These are phyloP conservation scores for Turnera subulata DNA, from an alignment of 345 rosid species.

Conservation along the genomic window DNA sequence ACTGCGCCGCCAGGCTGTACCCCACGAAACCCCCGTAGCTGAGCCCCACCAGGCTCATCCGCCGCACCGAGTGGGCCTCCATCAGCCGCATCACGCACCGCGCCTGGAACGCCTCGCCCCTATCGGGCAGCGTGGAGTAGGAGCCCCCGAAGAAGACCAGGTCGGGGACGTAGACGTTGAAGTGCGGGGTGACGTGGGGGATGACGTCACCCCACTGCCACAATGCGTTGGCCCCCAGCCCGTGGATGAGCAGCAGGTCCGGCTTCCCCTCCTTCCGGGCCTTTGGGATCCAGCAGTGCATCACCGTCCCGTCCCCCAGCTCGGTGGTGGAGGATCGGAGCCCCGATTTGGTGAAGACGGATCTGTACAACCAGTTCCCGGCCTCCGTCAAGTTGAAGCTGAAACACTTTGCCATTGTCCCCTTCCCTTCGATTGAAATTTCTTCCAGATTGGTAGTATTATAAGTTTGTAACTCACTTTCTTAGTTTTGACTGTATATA, in stretches of 20 bases:
- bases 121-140: constrained; percentile 61
- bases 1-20: constrained; percentile 68
- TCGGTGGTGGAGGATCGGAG: constrained; percentile 58
- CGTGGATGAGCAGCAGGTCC: constrained; percentile 75
- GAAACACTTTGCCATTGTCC: constrained; percentile 55
- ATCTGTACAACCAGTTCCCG: constrained; percentile 41
- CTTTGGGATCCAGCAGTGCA: constrained; percentile 80
- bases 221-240: constrained; percentile 67
- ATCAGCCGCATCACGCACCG: constrained; percentile 57
- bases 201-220: constrained; percentile 74
- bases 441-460: no score
- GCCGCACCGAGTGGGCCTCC: constrained; percentile 47
- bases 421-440: no score
- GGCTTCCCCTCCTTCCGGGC: constrained; percentile 36
- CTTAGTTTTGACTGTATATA: no score
- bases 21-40: constrained; percentile 87
- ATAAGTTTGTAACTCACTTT: no score
- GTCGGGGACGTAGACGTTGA: constrained; percentile 71
- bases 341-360: constrained; percentile 46
- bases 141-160: constrained; percentile 78
- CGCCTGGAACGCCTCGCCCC: constrained; percentile 73
- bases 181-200: constrained; percentile 36
- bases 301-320: constrained; percentile 65
- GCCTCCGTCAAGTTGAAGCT: constrained; percentile 62
- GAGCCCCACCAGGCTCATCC: constrained; percentile 60